Evolutionary conservation across 2,329 filamentous ascomycete genomes (phyloP).

Genomic region (Stachybotrys chartarum): DNA sequence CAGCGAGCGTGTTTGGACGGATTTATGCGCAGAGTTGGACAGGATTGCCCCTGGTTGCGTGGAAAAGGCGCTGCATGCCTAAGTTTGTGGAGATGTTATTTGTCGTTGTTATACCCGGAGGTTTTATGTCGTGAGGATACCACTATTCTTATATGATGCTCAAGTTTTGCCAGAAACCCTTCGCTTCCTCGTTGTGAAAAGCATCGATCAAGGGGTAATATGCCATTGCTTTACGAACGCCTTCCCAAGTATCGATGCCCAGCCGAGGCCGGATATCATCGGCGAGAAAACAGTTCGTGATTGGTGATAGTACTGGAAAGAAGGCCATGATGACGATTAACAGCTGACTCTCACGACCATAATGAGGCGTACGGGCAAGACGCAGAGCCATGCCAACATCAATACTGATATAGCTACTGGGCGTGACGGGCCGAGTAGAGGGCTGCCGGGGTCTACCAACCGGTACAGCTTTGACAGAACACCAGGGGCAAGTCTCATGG

Average conservation of each 20-base stretch:
- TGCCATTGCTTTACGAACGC: background rate
- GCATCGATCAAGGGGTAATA: background rate
- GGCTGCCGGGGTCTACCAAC: background rate
- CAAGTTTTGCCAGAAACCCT: background rate
- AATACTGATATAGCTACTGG: conserved; percentile 1
- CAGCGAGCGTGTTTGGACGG: background rate
- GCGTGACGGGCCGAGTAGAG: no score
- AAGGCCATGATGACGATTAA: background rate
- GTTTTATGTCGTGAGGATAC: background rate
- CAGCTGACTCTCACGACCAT: background rate
- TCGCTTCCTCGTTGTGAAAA: background rate
- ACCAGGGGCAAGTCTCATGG: conserved; percentile 4
- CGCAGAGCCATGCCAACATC: conserved; percentile 6
- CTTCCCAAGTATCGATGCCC: background rate
- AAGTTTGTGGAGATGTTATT: background rate
- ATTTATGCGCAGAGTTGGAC: background rate
- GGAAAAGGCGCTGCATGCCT: background rate
- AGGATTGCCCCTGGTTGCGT: background rate
- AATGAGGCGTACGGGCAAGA: background rate
- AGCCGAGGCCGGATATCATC: background rate
- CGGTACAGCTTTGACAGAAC: conserved; percentile 6
- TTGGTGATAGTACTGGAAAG: background rate
- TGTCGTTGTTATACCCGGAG: background rate
- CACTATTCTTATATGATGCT: background rate
- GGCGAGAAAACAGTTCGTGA: background rate